These are phyloP conservation scores for Colletotrichum lentis DNA, from an alignment of 2,329 filamentous ascomycete genomes.

Conservation along the genomic window DNA sequence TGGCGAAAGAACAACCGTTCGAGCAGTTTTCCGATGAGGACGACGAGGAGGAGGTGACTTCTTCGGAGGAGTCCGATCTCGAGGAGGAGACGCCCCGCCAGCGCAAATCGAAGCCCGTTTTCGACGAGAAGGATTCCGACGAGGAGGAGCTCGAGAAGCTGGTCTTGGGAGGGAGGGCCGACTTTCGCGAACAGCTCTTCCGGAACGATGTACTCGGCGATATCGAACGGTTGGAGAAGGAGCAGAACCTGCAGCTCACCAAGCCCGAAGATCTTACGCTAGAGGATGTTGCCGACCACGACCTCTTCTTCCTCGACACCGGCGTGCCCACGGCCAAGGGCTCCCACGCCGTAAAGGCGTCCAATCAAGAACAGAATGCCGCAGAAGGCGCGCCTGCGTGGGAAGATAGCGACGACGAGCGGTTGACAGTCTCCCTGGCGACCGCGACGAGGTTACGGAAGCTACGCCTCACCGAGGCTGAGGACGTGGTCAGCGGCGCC, in stretches of 20 bases:
- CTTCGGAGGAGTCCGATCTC: constrained; percentile 40
- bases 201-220: constrained; percentile 54
- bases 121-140: constrained; percentile 76
- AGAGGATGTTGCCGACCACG: constrained; percentile 74
- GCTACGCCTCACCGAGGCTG: constrained; percentile 78
- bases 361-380: constrained; percentile 36
- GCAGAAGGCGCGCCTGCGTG: constrained; percentile 69
- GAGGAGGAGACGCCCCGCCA: constrained; percentile 41
- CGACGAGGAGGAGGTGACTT: constrained; percentile 32
- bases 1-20: constrained; percentile 39
- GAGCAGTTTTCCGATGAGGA: constrained; percentile 38
- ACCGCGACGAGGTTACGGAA: constrained; percentile 80
- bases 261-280: constrained; percentile 58
- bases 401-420: constrained; percentile 96
- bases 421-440: constrained; percentile 82
- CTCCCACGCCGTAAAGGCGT: constrained; percentile 44
- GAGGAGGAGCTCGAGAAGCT: constrained; percentile 88
- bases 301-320: constrained; percentile 86
- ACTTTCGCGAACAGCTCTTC: constrained; percentile 79
- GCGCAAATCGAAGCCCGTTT: constrained; percentile 40
- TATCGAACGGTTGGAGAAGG: constrained; percentile 44
- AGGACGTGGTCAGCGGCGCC: constrained; percentile 85
- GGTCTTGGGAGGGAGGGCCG: constrained; percentile 86
- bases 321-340: constrained; percentile 56
- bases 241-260: constrained; percentile 47